A percentile compares a stretch with the other conserved stretches of the same genome.
Evolutionary conservation across 768 basidiomycete genomes (phyloP).

Genomic region (Lactifluus echinatus): DNA sequence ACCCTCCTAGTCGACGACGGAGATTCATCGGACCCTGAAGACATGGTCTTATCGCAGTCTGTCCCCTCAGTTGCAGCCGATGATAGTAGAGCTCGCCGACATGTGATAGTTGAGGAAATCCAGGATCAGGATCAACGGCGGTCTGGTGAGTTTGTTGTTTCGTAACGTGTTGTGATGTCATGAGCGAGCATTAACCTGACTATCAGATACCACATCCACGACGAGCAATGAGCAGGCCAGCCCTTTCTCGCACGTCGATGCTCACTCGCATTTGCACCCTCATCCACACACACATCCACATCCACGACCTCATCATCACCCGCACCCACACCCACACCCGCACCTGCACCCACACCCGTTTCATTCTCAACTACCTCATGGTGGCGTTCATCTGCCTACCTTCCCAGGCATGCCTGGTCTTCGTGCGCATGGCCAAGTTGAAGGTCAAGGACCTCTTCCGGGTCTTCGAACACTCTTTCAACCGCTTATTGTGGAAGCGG

Average conservation of each 20-base stretch:
- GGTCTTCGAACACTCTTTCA: conserved; percentile 18
- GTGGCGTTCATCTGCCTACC: conserved; percentile 1
- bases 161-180: not conserved
- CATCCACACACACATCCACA: not conserved
- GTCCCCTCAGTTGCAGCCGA: not conserved
- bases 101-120: conserved; percentile 15
- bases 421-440: conserved; percentile 15
- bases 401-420: conserved; percentile 12
- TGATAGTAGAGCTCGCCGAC: not conserved
- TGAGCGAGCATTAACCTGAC: not conserved
- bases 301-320: not conserved
- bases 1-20: conserved; percentile 5
- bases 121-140: conserved; percentile 2
- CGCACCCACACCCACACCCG: not conserved
- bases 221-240: not conserved
- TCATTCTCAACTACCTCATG: not conserved
- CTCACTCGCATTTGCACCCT: not conserved
- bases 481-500: conserved; percentile 10
- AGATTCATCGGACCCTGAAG: conserved; percentile 2
- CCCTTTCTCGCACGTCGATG: not conserved
- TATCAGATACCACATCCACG: not conserved
- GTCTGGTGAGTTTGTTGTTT: conserved; percentile 3
- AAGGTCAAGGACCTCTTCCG: conserved; percentile 15
- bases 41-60: not conserved
- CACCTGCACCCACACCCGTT: not conserved